These are phyloP conservation scores for Penicillium arizonense DNA, from an alignment of 495 filamentous ascomycete species.

Conservation along the genomic window DNA sequence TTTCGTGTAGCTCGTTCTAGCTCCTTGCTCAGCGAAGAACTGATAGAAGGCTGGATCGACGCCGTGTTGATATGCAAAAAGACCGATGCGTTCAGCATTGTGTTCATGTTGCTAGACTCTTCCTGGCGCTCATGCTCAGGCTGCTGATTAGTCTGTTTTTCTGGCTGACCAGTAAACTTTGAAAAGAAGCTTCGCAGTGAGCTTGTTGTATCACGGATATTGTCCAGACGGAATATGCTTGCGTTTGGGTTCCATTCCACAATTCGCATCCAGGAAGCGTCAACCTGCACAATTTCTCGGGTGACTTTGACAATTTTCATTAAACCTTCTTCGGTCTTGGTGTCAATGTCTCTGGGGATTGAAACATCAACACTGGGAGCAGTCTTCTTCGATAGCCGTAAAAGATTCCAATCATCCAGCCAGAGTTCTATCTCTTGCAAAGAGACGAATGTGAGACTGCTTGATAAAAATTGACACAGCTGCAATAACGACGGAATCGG, in stretches of 20 bases:
- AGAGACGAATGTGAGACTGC: conserved; percentile 93
- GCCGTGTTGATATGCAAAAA: conserved; percentile 88
- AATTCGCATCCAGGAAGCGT: conserved; percentile 87
- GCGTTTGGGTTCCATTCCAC: conserved; percentile 75
- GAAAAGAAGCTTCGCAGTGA: conserved; percentile 82
- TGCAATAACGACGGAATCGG: conserved; percentile 81
- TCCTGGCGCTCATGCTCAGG: conserved; percentile 26
- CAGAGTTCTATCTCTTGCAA: conserved; percentile 84
- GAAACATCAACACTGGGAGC: conserved; percentile 68
- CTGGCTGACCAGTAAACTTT: conserved; percentile 52
- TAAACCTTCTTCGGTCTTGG: conserved; percentile 73
- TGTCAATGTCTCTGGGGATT: conserved; percentile 80
- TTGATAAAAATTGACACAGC: conserved; percentile 87
- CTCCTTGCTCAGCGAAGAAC: conserved; percentile 68
- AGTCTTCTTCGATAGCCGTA: conserved; percentile 76
- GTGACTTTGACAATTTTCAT: conserved; percentile 78
- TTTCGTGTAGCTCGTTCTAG: conserved; percentile 98
- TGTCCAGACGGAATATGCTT: conserved; percentile 35
- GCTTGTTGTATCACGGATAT: conserved; percentile 43
- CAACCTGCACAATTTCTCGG: conserved; percentile 81
- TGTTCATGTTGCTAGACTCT: conserved; percentile 61
- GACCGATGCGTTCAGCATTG: conserved; percentile 65
- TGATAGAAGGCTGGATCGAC: conserved; percentile 69
- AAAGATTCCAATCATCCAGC: conserved; percentile 81
- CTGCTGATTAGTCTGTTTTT: conserved; percentile 30